Percentiles rank a stretch among this genome's conserved stretches.
phyloP scores from a whole-genome alignment of 495 filamentous ascomycete genomes.

The Penicillium coprophilum region DNA sequence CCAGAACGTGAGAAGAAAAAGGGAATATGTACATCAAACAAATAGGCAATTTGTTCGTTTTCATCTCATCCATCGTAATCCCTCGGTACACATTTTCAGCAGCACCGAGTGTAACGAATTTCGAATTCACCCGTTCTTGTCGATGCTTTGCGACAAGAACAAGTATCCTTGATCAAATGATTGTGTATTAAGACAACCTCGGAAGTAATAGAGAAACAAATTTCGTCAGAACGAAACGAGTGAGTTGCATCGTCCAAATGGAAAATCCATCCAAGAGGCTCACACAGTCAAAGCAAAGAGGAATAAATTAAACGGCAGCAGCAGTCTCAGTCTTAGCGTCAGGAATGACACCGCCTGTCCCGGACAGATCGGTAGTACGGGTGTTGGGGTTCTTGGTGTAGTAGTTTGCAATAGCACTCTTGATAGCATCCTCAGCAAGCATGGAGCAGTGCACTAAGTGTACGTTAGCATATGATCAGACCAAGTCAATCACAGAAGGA shows the following conservation, averaged over 20 bases:
- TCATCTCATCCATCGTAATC: slow-evolving; percentile 10
- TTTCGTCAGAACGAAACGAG: slow-evolving; percentile 14
- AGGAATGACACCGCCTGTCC: slow-evolving; percentile 60
- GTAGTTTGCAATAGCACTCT: slow-evolving; percentile 97
- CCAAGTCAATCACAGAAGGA: slow-evolving; percentile 1
- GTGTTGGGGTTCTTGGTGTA: slow-evolving; percentile 87
- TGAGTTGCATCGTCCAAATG: slow-evolving; percentile 6
- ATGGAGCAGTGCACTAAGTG: slow-evolving; percentile 90
- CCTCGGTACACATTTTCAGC: slow-evolving; percentile 2
- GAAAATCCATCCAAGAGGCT: slow-evolving; percentile 2
- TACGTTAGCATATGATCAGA: slow-evolving; percentile 13
- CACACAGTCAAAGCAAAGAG: background rate
- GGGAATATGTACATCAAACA: slow-evolving; percentile 35
- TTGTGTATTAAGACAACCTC: slow-evolving; percentile 16
- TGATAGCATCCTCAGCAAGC: slow-evolving; percentile 99
- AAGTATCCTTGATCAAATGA: slow-evolving; percentile 25
- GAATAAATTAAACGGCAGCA: slow-evolving; percentile 28
- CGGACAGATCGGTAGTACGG: slow-evolving; percentile 69
- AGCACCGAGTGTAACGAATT: background rate
- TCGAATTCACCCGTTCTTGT: background rate
- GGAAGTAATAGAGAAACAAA: slow-evolving; percentile 10
- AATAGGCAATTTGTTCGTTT: slow-evolving; percentile 31
- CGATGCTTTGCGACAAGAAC: background rate
- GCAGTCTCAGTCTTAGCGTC: slow-evolving; percentile 51
- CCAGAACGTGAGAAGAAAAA: slow-evolving; percentile 15